These are phyloP conservation scores for Trichocomaceae sp. DNA, from an alignment of 2,329 filamentous ascomycete genomes.

Conservation along the genomic window DNA sequence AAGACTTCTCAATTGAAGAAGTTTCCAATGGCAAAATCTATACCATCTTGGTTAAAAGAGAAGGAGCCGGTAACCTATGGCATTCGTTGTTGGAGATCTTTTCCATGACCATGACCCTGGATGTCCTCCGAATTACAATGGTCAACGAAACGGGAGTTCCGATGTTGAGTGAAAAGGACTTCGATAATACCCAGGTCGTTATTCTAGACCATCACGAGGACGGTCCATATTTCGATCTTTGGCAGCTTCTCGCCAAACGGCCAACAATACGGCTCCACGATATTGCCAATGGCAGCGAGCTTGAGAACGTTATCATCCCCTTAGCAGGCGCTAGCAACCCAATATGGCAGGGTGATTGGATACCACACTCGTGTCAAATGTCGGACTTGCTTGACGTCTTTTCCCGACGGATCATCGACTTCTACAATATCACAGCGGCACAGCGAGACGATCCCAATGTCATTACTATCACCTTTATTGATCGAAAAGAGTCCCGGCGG, in stretches of 20 bases:
- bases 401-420: conserved; percentile 25
- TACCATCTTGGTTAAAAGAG: conserved; percentile 30
- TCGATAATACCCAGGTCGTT: conserved; percentile 27
- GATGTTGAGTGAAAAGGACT: conserved; percentile 17
- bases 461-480: conserved; percentile 30
- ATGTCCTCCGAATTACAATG: conserved; percentile 27
- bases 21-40: conserved; percentile 8
- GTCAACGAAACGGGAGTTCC: conserved; percentile 11
- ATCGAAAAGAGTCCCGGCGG: conserved; percentile 28
- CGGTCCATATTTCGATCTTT: conserved; percentile 35
- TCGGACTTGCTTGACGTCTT: conserved; percentile 30
- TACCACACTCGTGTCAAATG: conserved; percentile 25
- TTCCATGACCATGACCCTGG: conserved; percentile 27
- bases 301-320: conserved; percentile 34
- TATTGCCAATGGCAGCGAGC: conserved; percentile 12
- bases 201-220: conserved; percentile 30
- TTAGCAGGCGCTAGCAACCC: conserved; percentile 38
- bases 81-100: conserved; percentile 33
- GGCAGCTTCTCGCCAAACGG: conserved; percentile 30
- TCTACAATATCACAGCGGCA: conserved; percentile 21
- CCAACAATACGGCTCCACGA: conserved; percentile 25
- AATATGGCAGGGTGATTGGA: conserved; percentile 40
- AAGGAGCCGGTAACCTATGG: conserved; percentile 30
- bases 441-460: conserved; percentile 4
- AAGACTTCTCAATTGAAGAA: not conserved